Evolutionary conservation across 2,329 filamentous ascomycete species (phyloP).

Genomic region (Cladophialophora carrionii): DNA sequence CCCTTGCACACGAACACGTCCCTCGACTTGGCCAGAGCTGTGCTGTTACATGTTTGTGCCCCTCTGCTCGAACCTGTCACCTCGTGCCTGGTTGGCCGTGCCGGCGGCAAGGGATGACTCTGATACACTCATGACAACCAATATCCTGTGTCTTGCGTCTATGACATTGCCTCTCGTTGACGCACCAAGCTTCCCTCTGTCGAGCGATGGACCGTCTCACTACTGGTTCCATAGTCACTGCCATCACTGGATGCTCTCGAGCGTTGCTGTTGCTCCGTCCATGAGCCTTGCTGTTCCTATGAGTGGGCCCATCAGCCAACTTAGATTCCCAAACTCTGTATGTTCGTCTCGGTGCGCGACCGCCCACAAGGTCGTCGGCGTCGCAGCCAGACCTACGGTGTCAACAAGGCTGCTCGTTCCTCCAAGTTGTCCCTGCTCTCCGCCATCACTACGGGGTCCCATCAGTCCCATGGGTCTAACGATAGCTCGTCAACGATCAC

Average conservation of each 20-base stretch:
- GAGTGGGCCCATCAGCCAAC: conserved; percentile 10
- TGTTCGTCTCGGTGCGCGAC: conserved; percentile 34
- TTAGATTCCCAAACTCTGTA: conserved; percentile 21
- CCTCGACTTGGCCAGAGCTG: conserved; percentile 13
- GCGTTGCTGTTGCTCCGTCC: conserved; percentile 1
- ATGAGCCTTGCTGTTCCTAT: conserved; percentile 7
- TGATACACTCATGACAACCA: conserved; percentile 20
- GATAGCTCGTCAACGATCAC: conserved; percentile 36
- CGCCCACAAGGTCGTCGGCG: conserved; percentile 33
- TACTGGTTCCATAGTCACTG: conserved; percentile 13
- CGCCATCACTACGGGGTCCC: conserved; percentile 33
- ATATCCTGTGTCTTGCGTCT: conserved; percentile 9
- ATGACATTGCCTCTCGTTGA: conserved; percentile 19
- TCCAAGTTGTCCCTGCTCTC: conserved; percentile 39
- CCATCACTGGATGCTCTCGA: conserved; percentile 24
- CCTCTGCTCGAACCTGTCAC: conserved; percentile 32
- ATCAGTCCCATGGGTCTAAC: conserved; percentile 35
- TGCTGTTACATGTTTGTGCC: conserved; percentile 29
- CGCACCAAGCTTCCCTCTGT: conserved; percentile 6
- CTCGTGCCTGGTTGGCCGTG: conserved; percentile 22
- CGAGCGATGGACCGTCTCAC: conserved; percentile 26
- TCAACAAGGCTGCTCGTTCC: conserved; percentile 35
- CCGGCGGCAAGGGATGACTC: conserved; percentile 25
- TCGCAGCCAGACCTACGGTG: conserved; percentile 33
- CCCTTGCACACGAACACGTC: conserved; percentile 16